Evolutionary conservation across 2,329 filamentous ascomycete species (phyloP).

Genomic region (Xylaria hypoxylon): DNA sequence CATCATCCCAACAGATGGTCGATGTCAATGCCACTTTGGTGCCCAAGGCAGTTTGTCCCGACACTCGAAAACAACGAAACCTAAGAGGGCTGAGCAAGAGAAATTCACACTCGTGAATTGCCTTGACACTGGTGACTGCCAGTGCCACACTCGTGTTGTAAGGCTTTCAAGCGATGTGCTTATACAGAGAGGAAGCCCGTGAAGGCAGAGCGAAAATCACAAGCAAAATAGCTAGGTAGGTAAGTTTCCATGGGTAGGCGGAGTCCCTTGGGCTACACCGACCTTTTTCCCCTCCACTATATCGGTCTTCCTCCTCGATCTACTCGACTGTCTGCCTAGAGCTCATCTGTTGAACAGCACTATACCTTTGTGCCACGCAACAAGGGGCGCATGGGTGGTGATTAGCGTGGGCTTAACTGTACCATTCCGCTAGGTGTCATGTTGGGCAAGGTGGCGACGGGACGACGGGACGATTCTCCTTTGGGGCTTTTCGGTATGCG

Average conservation of each 20-base stretch:
- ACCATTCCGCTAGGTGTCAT: not conserved
- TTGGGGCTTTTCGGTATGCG: not conserved
- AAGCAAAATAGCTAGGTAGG: conserved; percentile 11
- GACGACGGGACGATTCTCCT: not conserved
- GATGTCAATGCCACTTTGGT: not conserved
- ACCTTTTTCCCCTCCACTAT: not conserved
- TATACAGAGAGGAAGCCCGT: not conserved
- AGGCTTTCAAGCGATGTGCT: not conserved
- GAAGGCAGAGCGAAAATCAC: conserved; percentile 2
- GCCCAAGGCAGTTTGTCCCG: conserved; percentile 1
- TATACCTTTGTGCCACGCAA: not conserved
- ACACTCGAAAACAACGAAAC: not conserved
- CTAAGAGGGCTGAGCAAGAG: conserved; percentile 17
- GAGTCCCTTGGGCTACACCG: not conserved
- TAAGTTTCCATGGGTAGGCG: not conserved
- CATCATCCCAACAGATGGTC: not conserved
- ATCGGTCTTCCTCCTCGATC: not conserved
- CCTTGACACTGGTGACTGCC: not conserved
- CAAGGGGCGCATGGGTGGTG: not conserved
- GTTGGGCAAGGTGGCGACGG: not conserved
- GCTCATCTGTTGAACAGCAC: not conserved
- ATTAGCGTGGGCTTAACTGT: not conserved
- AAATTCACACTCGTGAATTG: conserved; percentile 1
- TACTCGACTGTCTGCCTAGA: not conserved
- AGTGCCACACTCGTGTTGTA: conserved; percentile 15